phyloP scores from a whole-genome alignment of 2,329 filamentous ascomycete species.

The Sclerotinia nivalis region DNA sequence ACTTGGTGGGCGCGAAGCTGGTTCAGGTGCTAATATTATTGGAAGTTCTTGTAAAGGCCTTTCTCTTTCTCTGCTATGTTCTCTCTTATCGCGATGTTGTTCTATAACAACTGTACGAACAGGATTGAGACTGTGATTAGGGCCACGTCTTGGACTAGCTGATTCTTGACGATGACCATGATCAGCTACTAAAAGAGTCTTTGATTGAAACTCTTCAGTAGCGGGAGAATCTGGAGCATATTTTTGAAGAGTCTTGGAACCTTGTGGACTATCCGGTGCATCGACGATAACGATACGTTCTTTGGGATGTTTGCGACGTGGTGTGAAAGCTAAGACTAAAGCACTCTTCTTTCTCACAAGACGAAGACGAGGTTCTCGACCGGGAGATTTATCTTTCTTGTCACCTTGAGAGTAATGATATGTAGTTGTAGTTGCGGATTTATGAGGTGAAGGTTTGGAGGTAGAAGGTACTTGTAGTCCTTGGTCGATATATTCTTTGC shows the following conservation, averaged over 20 bases:
- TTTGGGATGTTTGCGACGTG: constrained; percentile 40
- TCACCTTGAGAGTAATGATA: constrained; percentile 36
- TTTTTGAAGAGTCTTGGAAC: constrained; percentile 47
- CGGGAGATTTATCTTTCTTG: constrained; percentile 33
- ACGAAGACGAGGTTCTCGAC: constrained; percentile 43
- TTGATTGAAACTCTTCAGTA: constrained; percentile 34
- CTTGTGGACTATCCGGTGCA: constrained; percentile 47
- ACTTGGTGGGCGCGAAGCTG: constrained; percentile 10
- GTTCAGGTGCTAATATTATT: constrained; percentile 15
- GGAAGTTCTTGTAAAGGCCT: background rate
- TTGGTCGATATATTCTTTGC: constrained; percentile 29
- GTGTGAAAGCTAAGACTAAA: constrained; percentile 31
- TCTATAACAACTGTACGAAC: constrained; percentile 24
- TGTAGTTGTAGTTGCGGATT: constrained; percentile 37
- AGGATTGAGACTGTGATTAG: constrained; percentile 28
- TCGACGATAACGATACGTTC: constrained; percentile 51
- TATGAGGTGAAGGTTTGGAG: constrained; percentile 37
- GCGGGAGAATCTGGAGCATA: constrained; percentile 45
- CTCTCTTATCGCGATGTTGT: constrained; percentile 9
- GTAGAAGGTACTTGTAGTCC: constrained; percentile 31
- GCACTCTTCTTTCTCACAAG: constrained; percentile 37
- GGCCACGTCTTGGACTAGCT: constrained; percentile 28
- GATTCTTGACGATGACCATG: constrained; percentile 29
- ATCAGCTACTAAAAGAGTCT: constrained; percentile 37
- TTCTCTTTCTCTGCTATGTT: constrained; percentile 15